Evolutionary conservation across 495 filamentous ascomycete species (phyloP), one percentile per base, ranked within the genome.

Genomic region (Penicillium paxilli): DNA sequence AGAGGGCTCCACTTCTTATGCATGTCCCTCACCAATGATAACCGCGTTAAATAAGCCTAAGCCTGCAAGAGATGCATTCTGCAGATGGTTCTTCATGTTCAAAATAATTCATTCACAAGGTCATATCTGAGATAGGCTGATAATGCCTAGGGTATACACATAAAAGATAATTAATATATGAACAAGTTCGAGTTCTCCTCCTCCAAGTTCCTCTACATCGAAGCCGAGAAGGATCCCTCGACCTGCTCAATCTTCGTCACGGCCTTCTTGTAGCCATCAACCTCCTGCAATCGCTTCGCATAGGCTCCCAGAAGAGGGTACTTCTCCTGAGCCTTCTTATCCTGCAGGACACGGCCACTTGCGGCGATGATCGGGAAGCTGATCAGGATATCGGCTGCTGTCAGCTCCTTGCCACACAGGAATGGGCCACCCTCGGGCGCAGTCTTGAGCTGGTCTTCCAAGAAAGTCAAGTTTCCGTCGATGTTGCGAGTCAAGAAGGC

Each of bases 301-400:
- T 89, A 96, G 21, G 67, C 79, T 40, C 62, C 80, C 21, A 92
- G 51, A 52, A 79, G 80, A 41, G 87, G 87, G 59, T 88, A 86
- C 38, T 71, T 71, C 25, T 84, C 80, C 54, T 74, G 62, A 3
- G 72, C 71, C 41, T 72, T 69, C 46, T 86, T 76, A 47, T 77
- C 67, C 16, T 75, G 72, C 33, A 85, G 52, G 14, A 76, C 57
- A 1, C 67, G 65, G 23, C 55, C 60, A 40, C 71, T 75, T 6
- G 76, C 81, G 3, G 80, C 80, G 23, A 83, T 76, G 9, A 96
- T 66, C 0, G 87, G 88, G 65, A 89, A 96, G 58, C 80, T 84
- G 71, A 96, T 74, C 61, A 94, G 64, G 35, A 97, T 88, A 65
- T 97, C 92, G 0, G 88, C 92, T 0, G 83, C 84, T 0, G 88